Evolutionary conservation across 495 filamentous ascomycete species (phyloP).

Genomic region (Xylaria telfairii): DNA sequence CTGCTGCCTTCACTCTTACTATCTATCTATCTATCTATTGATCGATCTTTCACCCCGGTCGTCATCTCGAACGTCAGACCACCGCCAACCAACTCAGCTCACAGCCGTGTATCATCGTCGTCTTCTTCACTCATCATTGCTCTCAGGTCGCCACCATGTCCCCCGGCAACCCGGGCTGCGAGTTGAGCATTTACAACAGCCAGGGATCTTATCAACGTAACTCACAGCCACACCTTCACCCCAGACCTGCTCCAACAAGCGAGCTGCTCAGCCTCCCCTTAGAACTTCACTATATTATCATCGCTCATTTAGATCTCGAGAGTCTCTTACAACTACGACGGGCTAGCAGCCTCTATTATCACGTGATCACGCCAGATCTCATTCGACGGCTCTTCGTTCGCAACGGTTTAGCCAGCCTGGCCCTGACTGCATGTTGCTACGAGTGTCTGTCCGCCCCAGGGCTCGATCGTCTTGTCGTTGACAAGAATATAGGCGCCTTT

Average conservation of each 20-base stretch:
- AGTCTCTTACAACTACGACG: conserved; percentile 36
- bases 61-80: not conserved
- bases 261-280: conserved; percentile 30
- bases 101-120: not conserved
- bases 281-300: conserved; percentile 39
- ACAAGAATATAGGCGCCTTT: conserved; percentile 27
- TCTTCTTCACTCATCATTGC: not conserved
- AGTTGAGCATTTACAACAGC: conserved; percentile 10
- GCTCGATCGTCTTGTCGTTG: conserved; percentile 39
- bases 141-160: conserved; percentile 11
- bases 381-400: conserved; percentile 32
- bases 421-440: conserved; percentile 33
- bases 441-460: conserved; percentile 39
- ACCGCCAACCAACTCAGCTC: not conserved
- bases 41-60: too few species aligned
- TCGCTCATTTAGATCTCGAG: conserved; percentile 35
- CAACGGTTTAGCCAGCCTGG: conserved; percentile 18
- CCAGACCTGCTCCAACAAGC: not conserved
- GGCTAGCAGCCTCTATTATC: conserved; percentile 34
- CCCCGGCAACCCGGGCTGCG: not conserved
- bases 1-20: not conserved
- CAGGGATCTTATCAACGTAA: not conserved
- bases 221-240: not conserved
- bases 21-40: too few species aligned
- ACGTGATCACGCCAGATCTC: conserved; percentile 35